Conservation (phyloP, 805 yeast species). For the Hanseniaspora clermontiae region DNA sequence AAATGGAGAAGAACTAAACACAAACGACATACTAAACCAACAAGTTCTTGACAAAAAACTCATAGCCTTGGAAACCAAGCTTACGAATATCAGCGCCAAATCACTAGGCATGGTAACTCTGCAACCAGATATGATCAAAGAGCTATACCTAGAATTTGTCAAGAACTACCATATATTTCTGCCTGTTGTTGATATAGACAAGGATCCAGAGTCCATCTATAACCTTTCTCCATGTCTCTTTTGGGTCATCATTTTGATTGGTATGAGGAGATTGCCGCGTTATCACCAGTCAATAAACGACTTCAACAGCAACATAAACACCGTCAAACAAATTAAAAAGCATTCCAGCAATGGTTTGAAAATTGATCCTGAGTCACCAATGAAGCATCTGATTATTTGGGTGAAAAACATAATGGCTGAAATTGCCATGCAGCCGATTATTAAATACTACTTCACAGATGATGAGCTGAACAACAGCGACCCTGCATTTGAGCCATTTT, state of each 20-base stretch:
- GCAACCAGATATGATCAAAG: conserved; percentile 45
- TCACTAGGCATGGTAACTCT: conserved; percentile 56
- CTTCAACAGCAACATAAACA: conserved; percentile 14
- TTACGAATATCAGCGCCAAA: conserved; percentile 50
- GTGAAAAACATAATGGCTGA: conserved; percentile 73
- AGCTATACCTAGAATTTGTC: conserved; percentile 57
- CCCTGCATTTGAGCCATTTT: conserved; percentile 44
- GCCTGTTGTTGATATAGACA: conserved; percentile 72
- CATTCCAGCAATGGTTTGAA: neutral
- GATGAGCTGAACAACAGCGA: conserved; percentile 31
- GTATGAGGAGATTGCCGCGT: conserved; percentile 45
- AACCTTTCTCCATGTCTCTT: conserved; percentile 74
- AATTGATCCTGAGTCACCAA: conserved; percentile 5
- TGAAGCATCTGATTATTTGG: conserved; percentile 41
- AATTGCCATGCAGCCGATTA: conserved; percentile 79
- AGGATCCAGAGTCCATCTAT: conserved; percentile 74
- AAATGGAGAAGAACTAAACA: conserved; percentile 1
- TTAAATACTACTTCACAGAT: conserved; percentile 67
- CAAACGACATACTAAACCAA: neutral
- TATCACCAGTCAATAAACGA: conserved; percentile 25
- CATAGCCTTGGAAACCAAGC: conserved; percentile 25
- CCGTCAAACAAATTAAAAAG: conserved; percentile 14
- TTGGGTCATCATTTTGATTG: conserved; percentile 85
- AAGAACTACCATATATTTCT: conserved; percentile 69
- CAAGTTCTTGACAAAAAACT: neutral